Evolutionary conservation across 1,284 basidiomycete genomes (phyloP).

Genomic region (Ganoderma sp.): DNA sequence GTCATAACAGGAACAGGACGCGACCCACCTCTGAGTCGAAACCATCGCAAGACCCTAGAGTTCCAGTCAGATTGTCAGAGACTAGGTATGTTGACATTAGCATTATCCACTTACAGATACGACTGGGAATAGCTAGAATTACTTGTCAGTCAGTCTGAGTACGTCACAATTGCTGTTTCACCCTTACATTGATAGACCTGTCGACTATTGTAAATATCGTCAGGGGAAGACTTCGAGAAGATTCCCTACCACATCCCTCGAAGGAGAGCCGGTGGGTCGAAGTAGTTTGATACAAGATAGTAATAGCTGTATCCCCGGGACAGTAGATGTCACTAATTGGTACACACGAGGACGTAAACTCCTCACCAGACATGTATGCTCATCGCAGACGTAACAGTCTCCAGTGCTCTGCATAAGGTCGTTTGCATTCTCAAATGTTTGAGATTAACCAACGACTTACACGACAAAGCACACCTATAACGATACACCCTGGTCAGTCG

Average conservation of each 20-base stretch:
- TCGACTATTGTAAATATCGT: not conserved
- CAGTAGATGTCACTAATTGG: no score
- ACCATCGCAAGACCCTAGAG: not conserved
- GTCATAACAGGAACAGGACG: not conserved
- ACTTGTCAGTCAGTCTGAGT: not conserved
- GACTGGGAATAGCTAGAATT: not conserved
- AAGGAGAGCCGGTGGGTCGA: constrained; percentile 2
- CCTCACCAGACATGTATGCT: constrained; percentile 9
- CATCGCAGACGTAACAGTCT: not conserved
- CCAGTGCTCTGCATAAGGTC: not conserved
- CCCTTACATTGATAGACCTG: not conserved
- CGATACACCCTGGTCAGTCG: not conserved
- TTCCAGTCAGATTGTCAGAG: not conserved
- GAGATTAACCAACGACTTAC: not conserved
- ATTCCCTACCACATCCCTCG: not conserved
- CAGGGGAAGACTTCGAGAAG: not conserved
- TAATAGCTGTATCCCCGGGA: constrained; percentile 1
- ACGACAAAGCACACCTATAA: not conserved
- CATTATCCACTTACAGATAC: not conserved
- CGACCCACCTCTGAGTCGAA: not conserved
- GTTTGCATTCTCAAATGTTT: not conserved
- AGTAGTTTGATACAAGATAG: constrained; percentile 13
- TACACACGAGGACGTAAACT: not conserved
- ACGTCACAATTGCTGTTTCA: not conserved
- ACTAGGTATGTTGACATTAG: not conserved